Evolutionary conservation across 139 green algal genomes (phyloP), one percentile per base, ranked within the genome.

Genomic region (Parachlorella kessleri): DNA sequence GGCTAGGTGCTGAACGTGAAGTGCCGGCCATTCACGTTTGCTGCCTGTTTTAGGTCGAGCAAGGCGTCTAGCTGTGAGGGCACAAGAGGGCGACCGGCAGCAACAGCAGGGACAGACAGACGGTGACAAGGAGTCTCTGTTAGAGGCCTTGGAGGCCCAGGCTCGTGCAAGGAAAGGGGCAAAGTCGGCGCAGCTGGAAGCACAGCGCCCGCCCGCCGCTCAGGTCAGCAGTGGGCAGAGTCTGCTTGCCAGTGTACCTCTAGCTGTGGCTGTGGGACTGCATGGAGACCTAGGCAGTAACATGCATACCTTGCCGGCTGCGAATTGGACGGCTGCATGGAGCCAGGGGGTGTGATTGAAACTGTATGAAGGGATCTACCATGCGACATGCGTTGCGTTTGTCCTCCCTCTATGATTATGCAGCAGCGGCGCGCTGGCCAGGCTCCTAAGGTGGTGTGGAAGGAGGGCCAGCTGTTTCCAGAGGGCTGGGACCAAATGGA

Each of bases 401-500:
- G 55, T 28, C 28, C 28, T 66, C 55, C 28, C 28, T 72, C 36
- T n/a, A 21, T 72, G 21, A 18, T 28, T 72, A 72, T 72, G 66
- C 66, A 42, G 37, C 18, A 42, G 66, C 36, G 41, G n/a, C 68
- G 26, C 26, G 32, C 24, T 74, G 7, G 54, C n/a, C 41, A 30
- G 10, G 26, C 41, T 5, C 28, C 2, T 10, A 64, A 77, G 63
- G n/a, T 48, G 26, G 30, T 79, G n/a, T 96, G 92, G 92, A 86
- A 85, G 55, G 85, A 95, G 66, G 92, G 92, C 3, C 66, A 94
- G 77, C 72, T 96, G 38, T 91, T 96, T 21, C 92, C 92, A 0
- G 85, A 95, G 28, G 90, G 93, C n/a, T 96, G 89, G 89, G 90
- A 91, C 4, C n/a, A 89, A 5, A 94, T 96, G 91, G 24, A 81